A percentile compares a stretch with the other conserved stretches of the same genome.
These are phyloP conservation scores for Hydnum rufescens DNA, from an alignment of 768 basidiomycete genomes.

Conservation along the genomic window DNA sequence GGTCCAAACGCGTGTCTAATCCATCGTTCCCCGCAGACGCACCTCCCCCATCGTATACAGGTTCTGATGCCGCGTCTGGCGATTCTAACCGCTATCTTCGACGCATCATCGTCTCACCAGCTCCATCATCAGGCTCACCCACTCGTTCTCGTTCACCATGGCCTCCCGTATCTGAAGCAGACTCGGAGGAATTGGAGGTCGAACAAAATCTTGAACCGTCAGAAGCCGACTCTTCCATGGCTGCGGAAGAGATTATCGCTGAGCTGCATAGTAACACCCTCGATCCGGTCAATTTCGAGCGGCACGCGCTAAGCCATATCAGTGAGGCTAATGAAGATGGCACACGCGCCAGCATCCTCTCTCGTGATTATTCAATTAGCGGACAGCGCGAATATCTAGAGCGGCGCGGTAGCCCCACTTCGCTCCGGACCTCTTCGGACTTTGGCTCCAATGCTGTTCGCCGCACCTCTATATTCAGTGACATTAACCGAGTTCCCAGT, in stretches of 20 bases:
- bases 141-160: not conserved
- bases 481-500: not conserved
- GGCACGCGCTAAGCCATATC: slow-evolving; percentile 40
- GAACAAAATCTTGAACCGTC: not conserved
- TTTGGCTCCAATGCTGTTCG: not conserved
- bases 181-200: not conserved
- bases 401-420: slow-evolving; percentile 21
- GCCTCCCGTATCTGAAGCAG: not conserved
- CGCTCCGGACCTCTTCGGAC: slow-evolving; percentile 27
- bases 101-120: not conserved
- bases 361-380: not conserved
- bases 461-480: not conserved
- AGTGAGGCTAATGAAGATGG: slow-evolving; percentile 55
- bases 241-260: slow-evolving; percentile 9
- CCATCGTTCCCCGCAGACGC: not conserved
- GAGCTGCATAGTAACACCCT: slow-evolving; percentile 6
- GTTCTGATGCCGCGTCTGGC: not conserved
- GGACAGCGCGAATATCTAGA: slow-evolving; percentile 26
- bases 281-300: slow-evolving; percentile 6
- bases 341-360: not conserved
- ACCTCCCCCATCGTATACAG: not conserved
- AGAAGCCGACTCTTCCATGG: not conserved
- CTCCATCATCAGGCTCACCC: not conserved
- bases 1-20: not conserved
- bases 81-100: not conserved